Percentiles rank a stretch among this genome's conserved stretches.
These are phyloP conservation scores for Solanum rostratum DNA, from an alignment of 257 asterid species.

Conservation along the genomic window DNA sequence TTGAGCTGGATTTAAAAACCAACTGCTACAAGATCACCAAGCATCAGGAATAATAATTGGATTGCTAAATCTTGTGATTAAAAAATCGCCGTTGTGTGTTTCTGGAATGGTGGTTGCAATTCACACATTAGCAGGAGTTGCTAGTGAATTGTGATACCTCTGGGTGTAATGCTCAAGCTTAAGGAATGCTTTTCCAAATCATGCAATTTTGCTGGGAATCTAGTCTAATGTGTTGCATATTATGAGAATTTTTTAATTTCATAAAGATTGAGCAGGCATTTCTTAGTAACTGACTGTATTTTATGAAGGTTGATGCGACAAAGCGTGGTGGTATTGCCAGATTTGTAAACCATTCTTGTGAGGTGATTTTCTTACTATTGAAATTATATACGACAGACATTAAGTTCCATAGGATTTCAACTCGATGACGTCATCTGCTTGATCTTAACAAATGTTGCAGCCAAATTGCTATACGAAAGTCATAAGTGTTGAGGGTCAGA, in stretches of 20 bases:
- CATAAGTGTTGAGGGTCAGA: conserved; percentile 93
- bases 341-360: conserved; percentile 96
- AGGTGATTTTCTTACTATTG: conserved; percentile 39
- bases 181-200: not conserved
- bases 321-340: conserved; percentile 97
- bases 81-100: not conserved
- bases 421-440: conserved; percentile 7
- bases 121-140: not conserved
- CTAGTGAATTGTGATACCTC: not conserved
- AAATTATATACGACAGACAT: conserved; percentile 4
- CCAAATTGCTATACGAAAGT: conserved; percentile 99
- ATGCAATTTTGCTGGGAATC: not conserved
- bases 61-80: not conserved
- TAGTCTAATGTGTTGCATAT: not conserved
- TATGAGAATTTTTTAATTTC: not conserved
- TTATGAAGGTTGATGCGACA: conserved; percentile 92
- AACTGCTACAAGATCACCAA: not conserved
- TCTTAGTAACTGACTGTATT: not conserved
- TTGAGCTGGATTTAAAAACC: not conserved
- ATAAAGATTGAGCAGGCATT: not conserved
- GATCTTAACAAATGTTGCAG: conserved; percentile 28
- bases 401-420: not conserved
- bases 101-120: not conserved
- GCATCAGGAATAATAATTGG: not conserved
- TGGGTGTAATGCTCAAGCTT: not conserved